Evolutionary conservation across 1,284 basidiomycete species (phyloP), one percentile per base, ranked within the genome.

Genomic region (Fereydounia khargensis): DNA sequence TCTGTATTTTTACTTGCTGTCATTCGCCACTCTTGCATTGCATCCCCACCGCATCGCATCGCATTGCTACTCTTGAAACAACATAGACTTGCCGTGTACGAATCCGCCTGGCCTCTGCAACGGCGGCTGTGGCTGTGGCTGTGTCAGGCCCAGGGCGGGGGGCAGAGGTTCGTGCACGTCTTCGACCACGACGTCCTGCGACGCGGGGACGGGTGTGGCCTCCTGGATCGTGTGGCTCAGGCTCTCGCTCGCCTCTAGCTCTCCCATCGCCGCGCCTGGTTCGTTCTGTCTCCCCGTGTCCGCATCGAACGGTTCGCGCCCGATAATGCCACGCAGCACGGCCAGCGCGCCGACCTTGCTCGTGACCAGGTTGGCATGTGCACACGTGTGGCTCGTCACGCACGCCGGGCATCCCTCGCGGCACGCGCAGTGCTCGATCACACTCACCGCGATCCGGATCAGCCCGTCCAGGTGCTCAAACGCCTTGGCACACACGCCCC

Each of bases 381-480:
- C 43, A 32, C 69, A 73, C 21, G 63, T 50, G 18, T 61, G 55
- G 21, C 51, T 56, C 9, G 51, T 79, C 82, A 74, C 74, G 86
- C 90, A 92, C 42, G 81, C 77, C 2, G 80, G 78, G 68, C 90
- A 94, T 0, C 91, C 90, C 17, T 84, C 80, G 2, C 78, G 68
- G 63, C 90, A 92, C 2, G 77, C 54, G 70, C 91, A 94, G 4
- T 77, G 71, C 57, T 85, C 83, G n/a, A 91, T 80, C 5, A 79
- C 78, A 24, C 82, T 78, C 20, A 82, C 80, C 0, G 90, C 87
- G 45, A 84, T 82, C 10, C 78, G 77, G 11, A 91, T 76, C 21
- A 89, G 79, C 17, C 83, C 80, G 41, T 83, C 82, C 13, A 84
- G 82, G 62, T 89, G 85, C 67, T 91, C 89, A 65, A 91, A 92